Evolutionary conservation across 2,329 filamentous ascomycete species (phyloP).

Genomic region (Fonsecaea multimorphosa): DNA sequence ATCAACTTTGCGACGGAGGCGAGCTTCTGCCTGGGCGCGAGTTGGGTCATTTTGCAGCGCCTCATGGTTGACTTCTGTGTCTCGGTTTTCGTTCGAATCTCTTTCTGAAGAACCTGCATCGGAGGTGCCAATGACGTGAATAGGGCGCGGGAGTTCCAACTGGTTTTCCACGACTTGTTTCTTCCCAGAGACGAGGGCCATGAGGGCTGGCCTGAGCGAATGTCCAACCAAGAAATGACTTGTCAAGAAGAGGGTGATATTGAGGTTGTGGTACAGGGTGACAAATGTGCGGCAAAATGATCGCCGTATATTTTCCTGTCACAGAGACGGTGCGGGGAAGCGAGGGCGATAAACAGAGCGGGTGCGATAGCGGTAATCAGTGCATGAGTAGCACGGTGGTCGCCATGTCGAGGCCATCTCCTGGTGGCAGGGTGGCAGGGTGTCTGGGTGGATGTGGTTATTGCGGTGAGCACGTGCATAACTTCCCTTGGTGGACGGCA

Average conservation of each 20-base stretch:
- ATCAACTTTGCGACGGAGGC: conserved; percentile 68
- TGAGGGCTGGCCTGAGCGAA: background rate
- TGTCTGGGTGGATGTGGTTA: background rate
- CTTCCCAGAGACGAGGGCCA: background rate
- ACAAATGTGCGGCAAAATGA: background rate
- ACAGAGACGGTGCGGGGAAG: background rate
- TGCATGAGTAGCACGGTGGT: background rate
- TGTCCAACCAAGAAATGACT: background rate
- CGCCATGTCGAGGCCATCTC: background rate
- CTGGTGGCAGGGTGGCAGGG: background rate
- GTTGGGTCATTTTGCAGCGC: background rate
- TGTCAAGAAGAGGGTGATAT: background rate
- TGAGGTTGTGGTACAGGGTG: background rate
- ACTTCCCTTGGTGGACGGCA: background rate
- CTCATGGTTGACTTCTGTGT: conserved; percentile 1
- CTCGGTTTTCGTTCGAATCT: conserved; percentile 1
- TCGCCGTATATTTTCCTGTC: background rate
- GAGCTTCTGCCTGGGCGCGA: conserved; percentile 36
- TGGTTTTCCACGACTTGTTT: background rate
- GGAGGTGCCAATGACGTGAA: background rate
- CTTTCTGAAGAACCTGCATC: background rate
- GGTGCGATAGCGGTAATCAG: background rate
- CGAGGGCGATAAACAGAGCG: background rate
- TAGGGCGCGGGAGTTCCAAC: background rate
- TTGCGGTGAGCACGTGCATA: background rate